Evolutionary conservation across 164 flowering plant species (phyloP).

Genomic region (Vitis rupestris): DNA sequence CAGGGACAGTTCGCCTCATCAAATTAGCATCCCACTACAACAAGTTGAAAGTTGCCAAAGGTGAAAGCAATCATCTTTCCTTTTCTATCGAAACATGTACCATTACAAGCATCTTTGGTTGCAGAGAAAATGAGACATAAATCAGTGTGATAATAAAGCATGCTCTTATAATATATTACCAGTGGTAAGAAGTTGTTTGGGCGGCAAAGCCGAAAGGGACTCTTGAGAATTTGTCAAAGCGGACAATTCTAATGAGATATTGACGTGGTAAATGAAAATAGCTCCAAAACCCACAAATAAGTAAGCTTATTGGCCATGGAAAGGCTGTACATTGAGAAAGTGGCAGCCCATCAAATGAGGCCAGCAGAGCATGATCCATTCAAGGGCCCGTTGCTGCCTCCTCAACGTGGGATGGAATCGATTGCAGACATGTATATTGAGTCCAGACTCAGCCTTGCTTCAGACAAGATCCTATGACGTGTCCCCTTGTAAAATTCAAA

Average conservation of each 20-base stretch:
- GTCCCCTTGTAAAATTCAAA: not conserved
- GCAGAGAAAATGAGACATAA: not conserved
- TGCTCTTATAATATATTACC: not conserved
- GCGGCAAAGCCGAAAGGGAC: too few relatives aligned
- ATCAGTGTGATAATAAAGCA: not conserved
- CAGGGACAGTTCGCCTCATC: too few relatives aligned
- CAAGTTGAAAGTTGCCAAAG: not conserved
- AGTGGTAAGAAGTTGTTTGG: not conserved
- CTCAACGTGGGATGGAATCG: not conserved
- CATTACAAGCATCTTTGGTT: not conserved
- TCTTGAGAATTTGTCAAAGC: not conserved
- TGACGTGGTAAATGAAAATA: not conserved
- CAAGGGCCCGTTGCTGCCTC: conserved; percentile 1
- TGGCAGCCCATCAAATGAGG: not conserved
- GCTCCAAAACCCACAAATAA: not conserved
- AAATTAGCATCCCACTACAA: not conserved
- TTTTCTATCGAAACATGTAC: not conserved
- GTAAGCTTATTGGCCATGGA: not conserved
- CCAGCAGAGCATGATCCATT: not conserved
- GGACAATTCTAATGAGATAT: not conserved
- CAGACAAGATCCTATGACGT: not conserved
- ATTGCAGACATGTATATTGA: not conserved
- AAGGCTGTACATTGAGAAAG: not conserved
- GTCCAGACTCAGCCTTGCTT: not conserved
- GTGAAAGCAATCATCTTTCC: not conserved